These are phyloP conservation scores for Colletotrichum chlorophyti DNA, from an alignment of 2,329 filamentous ascomycete species.

Conservation along the genomic window DNA sequence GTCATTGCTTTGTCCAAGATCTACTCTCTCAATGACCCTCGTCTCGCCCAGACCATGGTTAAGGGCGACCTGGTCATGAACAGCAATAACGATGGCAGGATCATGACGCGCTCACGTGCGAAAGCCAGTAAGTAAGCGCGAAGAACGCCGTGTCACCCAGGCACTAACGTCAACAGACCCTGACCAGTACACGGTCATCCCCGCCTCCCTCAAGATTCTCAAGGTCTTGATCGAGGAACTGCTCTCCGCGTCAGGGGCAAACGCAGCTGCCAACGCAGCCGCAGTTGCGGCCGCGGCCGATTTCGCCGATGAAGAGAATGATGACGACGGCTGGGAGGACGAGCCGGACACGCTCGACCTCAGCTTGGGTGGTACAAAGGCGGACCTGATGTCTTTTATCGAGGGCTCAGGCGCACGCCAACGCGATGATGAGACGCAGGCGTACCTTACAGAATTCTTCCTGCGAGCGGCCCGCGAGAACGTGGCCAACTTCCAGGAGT, in stretches of 20 bases:
- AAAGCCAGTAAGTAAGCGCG: conserved; percentile 69
- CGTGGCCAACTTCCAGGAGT: conserved; percentile 60
- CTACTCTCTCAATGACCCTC: conserved; percentile 84
- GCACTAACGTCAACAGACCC: conserved; percentile 65
- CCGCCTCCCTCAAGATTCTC: conserved; percentile 91
- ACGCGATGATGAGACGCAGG: conserved; percentile 89
- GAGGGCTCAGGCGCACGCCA: conserved; percentile 67
- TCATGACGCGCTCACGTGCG: conserved; percentile 92
- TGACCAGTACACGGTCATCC: conserved; percentile 86
- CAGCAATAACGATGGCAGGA: conserved; percentile 74
- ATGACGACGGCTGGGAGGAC: conserved; percentile 90
- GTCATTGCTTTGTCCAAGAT: conserved; percentile 93
- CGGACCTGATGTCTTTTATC: conserved; percentile 81
- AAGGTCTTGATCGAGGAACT: conserved; percentile 96
- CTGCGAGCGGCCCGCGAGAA: conserved; percentile 62
- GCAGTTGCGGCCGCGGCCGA: conserved; percentile 61
- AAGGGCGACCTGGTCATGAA: conserved; percentile 87
- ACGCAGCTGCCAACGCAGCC: conserved; percentile 65
- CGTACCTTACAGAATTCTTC: conserved; percentile 86
- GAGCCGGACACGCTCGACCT: conserved; percentile 79
- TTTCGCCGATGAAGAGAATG: conserved; percentile 68
- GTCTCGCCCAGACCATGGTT: conserved; percentile 80
- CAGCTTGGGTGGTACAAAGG: conserved; percentile 70
- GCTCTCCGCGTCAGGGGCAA: conserved; percentile 76
- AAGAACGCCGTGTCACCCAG: neutral